Evolutionary conservation across 78 protist genomes (phyloP).

Genomic region (Speleostelium caveatum): DNA sequence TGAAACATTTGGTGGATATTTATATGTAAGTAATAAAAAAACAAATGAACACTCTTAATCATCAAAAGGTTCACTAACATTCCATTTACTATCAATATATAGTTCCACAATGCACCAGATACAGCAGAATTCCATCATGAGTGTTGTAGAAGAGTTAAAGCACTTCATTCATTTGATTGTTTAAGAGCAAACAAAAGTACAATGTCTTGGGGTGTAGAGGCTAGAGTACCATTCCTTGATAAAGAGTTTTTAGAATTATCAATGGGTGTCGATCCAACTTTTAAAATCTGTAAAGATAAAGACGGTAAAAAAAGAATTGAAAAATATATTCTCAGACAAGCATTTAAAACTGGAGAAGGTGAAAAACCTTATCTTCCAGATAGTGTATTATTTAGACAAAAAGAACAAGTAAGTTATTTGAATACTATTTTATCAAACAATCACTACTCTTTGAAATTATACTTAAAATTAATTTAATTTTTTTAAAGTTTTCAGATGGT

Average conservation of each 20-base stretch:
- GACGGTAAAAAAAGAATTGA: constrained; percentile 83
- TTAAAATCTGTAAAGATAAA: constrained; percentile 76
- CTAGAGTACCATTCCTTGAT: constrained; percentile 89
- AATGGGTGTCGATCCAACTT: constrained; percentile 86
- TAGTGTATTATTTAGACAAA: constrained; percentile 92
- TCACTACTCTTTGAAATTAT: not conserved
- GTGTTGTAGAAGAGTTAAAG: constrained; percentile 74
- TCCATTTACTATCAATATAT: constrained; percentile 88
- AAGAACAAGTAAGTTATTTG: too few relatives aligned
- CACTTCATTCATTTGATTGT: constrained; percentile 86
- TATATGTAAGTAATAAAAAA: too few relatives aligned
- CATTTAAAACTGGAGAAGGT: constrained; percentile 81
- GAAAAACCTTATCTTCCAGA: constrained; percentile 91
- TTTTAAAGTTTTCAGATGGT: constrained; percentile 90
- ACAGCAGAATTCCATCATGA: constrained; percentile 89
- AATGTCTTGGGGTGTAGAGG: constrained; percentile 94
- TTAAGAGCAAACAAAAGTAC: constrained; percentile 92
- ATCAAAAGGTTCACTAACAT: not conserved
- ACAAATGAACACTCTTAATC: not conserved
- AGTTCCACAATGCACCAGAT: constrained; percentile 93
- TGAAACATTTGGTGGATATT: constrained; percentile 86
- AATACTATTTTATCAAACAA: constrained; percentile 70
- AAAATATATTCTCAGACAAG: constrained; percentile 87
- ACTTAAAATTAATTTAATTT: not conserved
- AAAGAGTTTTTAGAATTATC: constrained; percentile 80